Conservation (phyloP, 2,329 filamentous ascomycete species). For the Scleromitrula shiraiana region DNA sequence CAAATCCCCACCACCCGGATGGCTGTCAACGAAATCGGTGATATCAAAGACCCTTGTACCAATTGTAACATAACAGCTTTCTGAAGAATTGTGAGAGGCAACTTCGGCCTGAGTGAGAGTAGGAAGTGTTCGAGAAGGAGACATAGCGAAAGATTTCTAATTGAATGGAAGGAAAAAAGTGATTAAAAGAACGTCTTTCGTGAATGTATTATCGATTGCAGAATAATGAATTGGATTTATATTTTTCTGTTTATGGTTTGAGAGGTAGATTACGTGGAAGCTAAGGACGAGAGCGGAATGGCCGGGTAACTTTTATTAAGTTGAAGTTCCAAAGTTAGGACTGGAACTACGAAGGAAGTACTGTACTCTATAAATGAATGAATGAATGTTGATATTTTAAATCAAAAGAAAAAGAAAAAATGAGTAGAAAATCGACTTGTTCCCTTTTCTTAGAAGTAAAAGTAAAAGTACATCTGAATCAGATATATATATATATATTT, state of each 20-base stretch:
- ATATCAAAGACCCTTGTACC: constrained; percentile 91
- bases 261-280: constrained; percentile 4
- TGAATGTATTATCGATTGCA: neutral
- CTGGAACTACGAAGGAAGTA: too few relatives aligned
- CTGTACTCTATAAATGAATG: too few relatives aligned
- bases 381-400: too few relatives aligned
- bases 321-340: too few relatives aligned
- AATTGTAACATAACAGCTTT: constrained; percentile 90
- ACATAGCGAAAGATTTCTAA: constrained; percentile 34
- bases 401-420: too few relatives aligned
- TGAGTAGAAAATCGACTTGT: too few relatives aligned
- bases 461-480: too few relatives aligned
- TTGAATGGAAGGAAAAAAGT: neutral
- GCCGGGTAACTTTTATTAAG: too few relatives aligned
- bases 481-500: too few relatives aligned
- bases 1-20: constrained; percentile 83
- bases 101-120: constrained; percentile 77
- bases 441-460: too few relatives aligned
- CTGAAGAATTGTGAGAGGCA: constrained; percentile 65
- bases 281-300: neutral
- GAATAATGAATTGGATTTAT: neutral
- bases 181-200: neutral
- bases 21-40: constrained; percentile 80
- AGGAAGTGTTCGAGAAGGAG: constrained; percentile 76
- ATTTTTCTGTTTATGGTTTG: neutral